Evolutionary conservation across 768 basidiomycete genomes (phyloP).

Genomic region (Termitomyces eurrhizus): DNA sequence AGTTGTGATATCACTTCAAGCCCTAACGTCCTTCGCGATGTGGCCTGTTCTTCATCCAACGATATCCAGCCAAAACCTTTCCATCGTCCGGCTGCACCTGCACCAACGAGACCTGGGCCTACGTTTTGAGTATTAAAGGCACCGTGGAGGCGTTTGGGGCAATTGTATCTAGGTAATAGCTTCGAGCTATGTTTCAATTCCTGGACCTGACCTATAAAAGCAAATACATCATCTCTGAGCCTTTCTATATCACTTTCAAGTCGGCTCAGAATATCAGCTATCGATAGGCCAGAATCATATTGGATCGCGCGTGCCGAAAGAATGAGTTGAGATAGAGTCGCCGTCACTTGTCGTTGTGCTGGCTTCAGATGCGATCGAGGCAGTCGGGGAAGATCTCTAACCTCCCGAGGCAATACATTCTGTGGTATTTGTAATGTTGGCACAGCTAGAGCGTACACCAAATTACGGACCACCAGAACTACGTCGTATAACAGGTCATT

Average conservation of each 20-base stretch:
- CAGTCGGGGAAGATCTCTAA: slow-evolving; percentile 42
- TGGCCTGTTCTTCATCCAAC: slow-evolving; percentile 42
- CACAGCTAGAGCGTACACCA: slow-evolving; percentile 64
- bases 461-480: slow-evolving; percentile 66
- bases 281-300: slow-evolving; percentile 65
- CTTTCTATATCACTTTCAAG: slow-evolving; percentile 75
- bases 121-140: slow-evolving; percentile 58
- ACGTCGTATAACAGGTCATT: slow-evolving; percentile 57
- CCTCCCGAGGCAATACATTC: slow-evolving; percentile 47
- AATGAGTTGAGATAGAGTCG: slow-evolving; percentile 84
- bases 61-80: slow-evolving; percentile 83
- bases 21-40: slow-evolving; percentile 46
- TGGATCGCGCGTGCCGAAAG: slow-evolving; percentile 89
- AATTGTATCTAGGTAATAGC: slow-evolving; percentile 22
- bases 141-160: slow-evolving; percentile 54
- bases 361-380: slow-evolving; percentile 66
- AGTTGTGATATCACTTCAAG: slow-evolving; percentile 53
- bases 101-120: slow-evolving; percentile 75
- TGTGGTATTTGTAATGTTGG: slow-evolving; percentile 59
- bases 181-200: slow-evolving; percentile 38
- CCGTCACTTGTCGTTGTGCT: slow-evolving; percentile 80
- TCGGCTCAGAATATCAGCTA: slow-evolving; percentile 59
- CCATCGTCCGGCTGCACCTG: slow-evolving; percentile 76
- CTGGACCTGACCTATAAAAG: slow-evolving; percentile 68
- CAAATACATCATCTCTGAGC: slow-evolving; percentile 63